phyloP scores from a whole-genome alignment of 805 yeast species.

The Wickerhamomyces bovis region DNA sequence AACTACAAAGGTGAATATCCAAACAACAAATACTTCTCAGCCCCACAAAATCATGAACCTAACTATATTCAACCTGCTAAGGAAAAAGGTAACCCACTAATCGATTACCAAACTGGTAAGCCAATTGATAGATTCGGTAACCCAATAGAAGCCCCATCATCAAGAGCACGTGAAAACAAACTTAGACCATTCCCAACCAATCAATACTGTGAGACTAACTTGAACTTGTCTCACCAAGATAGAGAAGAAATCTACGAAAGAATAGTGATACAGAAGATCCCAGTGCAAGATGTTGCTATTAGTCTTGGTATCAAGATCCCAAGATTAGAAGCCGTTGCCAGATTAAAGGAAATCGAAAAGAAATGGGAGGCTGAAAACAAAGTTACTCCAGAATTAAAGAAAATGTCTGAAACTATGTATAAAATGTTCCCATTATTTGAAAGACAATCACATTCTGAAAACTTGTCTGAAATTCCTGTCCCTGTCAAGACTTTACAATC shows the following conservation, averaged over 20 bases:
- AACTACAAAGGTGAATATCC: constrained; percentile 79
- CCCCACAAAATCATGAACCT: constrained; percentile 63
- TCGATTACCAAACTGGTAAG: constrained; percentile 29
- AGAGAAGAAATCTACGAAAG: constrained; percentile 57
- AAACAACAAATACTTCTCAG: constrained; percentile 65
- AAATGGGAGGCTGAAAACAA: constrained; percentile 48
- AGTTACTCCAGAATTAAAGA: constrained; percentile 49
- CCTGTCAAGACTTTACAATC: constrained; percentile 79
- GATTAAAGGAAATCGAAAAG: constrained; percentile 59
- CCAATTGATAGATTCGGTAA: constrained; percentile 21
- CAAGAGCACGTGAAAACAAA: constrained; percentile 9
- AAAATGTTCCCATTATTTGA: constrained; percentile 76
- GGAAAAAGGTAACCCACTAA: constrained; percentile 35
- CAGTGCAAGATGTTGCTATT: constrained; percentile 70
- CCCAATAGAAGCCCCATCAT: constrained; percentile 6
- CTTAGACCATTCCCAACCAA: constrained; percentile 83
- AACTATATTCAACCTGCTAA: constrained; percentile 59
- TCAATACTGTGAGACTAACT: constrained; percentile 60
- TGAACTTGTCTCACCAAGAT: constrained; percentile 50
- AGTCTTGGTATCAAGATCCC: constrained; percentile 76
- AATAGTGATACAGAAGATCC: constrained; percentile 42
- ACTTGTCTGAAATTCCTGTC: constrained; percentile 89
- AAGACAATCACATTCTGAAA: constrained; percentile 48
- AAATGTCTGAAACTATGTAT: constrained; percentile 58
- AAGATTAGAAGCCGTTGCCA: constrained; percentile 83